Evolutionary conservation across 345 rosid species (phyloP).

Genomic region (Citrus australasica): DNA sequence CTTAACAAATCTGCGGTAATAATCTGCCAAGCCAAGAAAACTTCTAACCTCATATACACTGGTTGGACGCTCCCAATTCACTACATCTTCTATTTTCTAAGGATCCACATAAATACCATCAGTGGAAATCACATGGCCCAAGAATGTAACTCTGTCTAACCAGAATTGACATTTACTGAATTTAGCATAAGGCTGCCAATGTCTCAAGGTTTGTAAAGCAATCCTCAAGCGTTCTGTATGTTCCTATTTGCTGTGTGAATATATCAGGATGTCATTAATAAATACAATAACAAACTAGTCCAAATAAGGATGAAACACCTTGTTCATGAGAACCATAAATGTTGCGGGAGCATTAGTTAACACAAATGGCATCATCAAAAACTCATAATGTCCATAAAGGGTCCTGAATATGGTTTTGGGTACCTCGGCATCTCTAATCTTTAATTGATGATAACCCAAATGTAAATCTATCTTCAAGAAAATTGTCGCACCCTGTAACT

Average conservation of each 20-base stretch:
- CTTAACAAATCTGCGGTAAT: background rate
- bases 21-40: background rate
- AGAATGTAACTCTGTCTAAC: background rate
- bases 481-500: rapidly evolving
- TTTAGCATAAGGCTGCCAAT: background rate
- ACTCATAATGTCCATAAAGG: no score
- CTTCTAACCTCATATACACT: background rate
- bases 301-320: no score
- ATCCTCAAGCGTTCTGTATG: background rate
- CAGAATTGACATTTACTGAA: background rate
- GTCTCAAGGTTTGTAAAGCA: background rate
- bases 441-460: no score
- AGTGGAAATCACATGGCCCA: background rate
- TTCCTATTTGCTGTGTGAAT: background rate
- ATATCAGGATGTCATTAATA: background rate
- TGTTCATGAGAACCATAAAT: no score
- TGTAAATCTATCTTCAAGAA: no score
- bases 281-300: no score
- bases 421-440: no score
- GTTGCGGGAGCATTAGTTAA: no score
- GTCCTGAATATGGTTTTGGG: no score
- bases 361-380: no score
- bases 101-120: background rate
- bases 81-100: background rate
- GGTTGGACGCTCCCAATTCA: background rate